A percentile compares a stretch with the other conserved stretches of the same genome.
Conservation (phyloP, 108 stramenopile species). For the Craspedostauros australis region DNA sequence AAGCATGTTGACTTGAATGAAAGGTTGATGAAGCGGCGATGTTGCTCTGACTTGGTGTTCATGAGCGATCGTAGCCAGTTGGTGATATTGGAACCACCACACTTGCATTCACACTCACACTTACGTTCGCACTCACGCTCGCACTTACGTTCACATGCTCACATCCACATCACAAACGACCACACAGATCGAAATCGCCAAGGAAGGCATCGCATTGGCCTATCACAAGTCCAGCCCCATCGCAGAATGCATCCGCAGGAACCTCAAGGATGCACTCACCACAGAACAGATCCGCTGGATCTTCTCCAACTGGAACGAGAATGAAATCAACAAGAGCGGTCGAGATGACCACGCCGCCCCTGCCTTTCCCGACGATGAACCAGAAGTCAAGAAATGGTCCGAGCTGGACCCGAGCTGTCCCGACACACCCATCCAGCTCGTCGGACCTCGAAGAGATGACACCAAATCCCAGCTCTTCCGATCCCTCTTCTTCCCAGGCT, state of each 20-base stretch:
- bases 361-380: conserved; percentile 3
- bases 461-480: too few relatives aligned
- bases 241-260: conserved; percentile 6
- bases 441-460: neutral
- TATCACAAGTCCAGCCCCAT: neutral
- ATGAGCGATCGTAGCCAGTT: too few relatives aligned
- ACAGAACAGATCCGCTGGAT: conserved; percentile 26
- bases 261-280: conserved; percentile 5
- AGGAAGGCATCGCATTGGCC: conserved; percentile 4
- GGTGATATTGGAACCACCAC: too few relatives aligned
- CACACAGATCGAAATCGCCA: conserved; percentile 9
- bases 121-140: too few relatives aligned
- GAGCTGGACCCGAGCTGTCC: conserved; percentile 1
- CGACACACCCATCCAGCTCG: conserved; percentile 5
- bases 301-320: conserved; percentile 4
- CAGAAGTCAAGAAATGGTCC: conserved; percentile 8
- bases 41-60: too few relatives aligned
- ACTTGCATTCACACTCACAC: too few relatives aligned
- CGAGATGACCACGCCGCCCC: conserved; percentile 3
- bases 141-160: too few relatives aligned
- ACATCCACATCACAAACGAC: too few relatives aligned
- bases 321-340: neutral
- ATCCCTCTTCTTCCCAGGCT: neutral
- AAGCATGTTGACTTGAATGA: too few relatives aligned
- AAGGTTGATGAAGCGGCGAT: too few relatives aligned